Evolutionary conservation across 1,284 basidiomycete species (phyloP).

Genomic region (Neonothopanus nambi): DNA sequence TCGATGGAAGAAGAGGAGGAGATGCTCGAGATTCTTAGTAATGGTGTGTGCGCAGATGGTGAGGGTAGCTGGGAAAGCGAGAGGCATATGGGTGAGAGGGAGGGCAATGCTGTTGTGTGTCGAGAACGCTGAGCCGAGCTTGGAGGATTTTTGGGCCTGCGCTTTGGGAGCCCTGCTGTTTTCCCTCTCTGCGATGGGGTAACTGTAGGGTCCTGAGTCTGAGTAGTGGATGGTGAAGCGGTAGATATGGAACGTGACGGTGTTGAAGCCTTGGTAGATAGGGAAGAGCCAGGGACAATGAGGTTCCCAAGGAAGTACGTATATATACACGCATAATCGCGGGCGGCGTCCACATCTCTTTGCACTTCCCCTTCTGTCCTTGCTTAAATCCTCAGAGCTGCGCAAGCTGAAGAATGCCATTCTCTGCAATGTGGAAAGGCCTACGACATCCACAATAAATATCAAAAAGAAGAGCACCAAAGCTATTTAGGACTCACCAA

Average conservation of each 20-base stretch:
- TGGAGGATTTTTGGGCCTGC: conserved; percentile 5
- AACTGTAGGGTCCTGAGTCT: background rate
- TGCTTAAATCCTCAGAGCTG: too few species aligned
- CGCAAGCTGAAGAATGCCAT: background rate
- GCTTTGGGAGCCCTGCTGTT: conserved; percentile 3
- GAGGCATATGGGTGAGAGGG: background rate
- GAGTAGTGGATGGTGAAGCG: background rate
- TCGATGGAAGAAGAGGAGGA: background rate
- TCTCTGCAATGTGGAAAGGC: conserved; percentile 73
- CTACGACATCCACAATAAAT: conserved; percentile 33
- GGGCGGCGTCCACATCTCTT: background rate
- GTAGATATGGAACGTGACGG: background rate
- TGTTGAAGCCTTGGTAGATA: background rate
- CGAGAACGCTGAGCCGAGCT: background rate
- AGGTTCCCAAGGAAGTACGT: conserved; percentile 1
- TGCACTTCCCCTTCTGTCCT: background rate
- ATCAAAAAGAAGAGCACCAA: background rate
- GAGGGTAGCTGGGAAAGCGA: background rate
- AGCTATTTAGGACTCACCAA: conserved; percentile 50
- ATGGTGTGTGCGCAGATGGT: background rate
- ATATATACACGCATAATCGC: conserved; percentile 1
- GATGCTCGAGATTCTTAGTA: background rate
- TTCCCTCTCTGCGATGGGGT: background rate
- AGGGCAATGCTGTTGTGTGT: conserved; percentile 37
- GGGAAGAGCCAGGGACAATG: background rate